Evolutionary conservation across 2,329 filamentous ascomycete genomes (phyloP), one percentile per base, ranked within the genome.

Genomic region (Penicillium sp.): DNA sequence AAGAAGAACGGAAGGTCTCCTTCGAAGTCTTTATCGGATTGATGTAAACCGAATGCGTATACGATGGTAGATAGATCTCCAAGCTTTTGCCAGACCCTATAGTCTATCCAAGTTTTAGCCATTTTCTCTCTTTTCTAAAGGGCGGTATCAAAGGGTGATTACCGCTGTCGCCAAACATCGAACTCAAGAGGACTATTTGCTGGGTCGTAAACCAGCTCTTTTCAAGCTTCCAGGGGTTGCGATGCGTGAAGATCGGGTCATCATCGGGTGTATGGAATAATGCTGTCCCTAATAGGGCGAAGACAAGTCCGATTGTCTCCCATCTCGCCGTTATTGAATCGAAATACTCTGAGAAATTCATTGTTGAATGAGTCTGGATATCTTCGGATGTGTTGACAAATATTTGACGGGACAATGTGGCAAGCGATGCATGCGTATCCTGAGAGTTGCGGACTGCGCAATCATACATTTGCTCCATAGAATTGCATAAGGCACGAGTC

Each of bases 11-110:
- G 71, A 5, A 60, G 23, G 64, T 23, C 21, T 6, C 18, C 21
- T 13, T 54, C 52, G 1, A 27, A 16, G 1, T 46, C 25, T 40
- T 31, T 13, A 8, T 4, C 58, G 16, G 70, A 62, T 31, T 79
- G 68, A 53, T 80, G 77, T 39, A 78, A 73, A 3, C 77, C 77
- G 4, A 79, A 64, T 2, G 76, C 75, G 47, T 74, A 77, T 2
- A 78, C 57, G 0, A 75, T 71, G 35, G 69, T 74, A 1, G 71
- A 70, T 3, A 79, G 66, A 53, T 79, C 76, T 18, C 77, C 77
- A 0, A 78, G 64, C 25, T 67, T 71, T 31, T 74, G 66, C 75
- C 76, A 79, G 3, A 74, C 71, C 31, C 71, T 65, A 37, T 77
- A 77, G 50, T 76, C 76, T 77, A 23, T 32, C 8, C 12, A 15